phyloP scores from a whole-genome alignment of 345 rosid species.

The Toxicodendron radicans region DNA sequence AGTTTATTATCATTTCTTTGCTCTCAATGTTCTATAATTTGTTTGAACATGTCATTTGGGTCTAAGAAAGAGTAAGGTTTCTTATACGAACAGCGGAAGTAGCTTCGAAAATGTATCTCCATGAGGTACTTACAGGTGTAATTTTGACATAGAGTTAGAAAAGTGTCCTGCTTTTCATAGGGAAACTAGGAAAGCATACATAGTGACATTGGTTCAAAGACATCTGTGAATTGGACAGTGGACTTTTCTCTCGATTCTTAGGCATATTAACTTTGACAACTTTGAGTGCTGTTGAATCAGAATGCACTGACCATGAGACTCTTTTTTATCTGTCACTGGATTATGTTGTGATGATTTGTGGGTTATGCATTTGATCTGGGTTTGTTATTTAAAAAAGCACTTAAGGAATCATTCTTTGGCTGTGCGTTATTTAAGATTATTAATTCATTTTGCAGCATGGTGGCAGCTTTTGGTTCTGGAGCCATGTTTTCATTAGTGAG shows the following conservation, averaged over 20 bases:
- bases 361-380: neutral
- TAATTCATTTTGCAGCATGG: conserved; percentile 63
- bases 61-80: neutral
- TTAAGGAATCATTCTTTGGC: neutral
- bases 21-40: neutral
- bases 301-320: neutral
- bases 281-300: neutral
- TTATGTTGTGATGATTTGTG: neutral
- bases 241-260: neutral
- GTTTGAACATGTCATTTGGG: neutral
- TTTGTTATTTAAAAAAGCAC: conserved; percentile 3
- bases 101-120: neutral
- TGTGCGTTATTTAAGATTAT: neutral
- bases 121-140: neutral
- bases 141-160: neutral
- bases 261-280: neutral
- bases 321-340: neutral
- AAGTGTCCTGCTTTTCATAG: neutral
- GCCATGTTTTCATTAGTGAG: conserved; percentile 82
- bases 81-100: neutral
- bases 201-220: neutral
- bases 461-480: conserved; percentile 94
- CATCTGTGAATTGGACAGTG: neutral
- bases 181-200: neutral
- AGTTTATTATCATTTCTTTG: neutral